Evolutionary conservation across 805 yeast genomes (phyloP).

Genomic region (Brettanomyces anomalus): DNA sequence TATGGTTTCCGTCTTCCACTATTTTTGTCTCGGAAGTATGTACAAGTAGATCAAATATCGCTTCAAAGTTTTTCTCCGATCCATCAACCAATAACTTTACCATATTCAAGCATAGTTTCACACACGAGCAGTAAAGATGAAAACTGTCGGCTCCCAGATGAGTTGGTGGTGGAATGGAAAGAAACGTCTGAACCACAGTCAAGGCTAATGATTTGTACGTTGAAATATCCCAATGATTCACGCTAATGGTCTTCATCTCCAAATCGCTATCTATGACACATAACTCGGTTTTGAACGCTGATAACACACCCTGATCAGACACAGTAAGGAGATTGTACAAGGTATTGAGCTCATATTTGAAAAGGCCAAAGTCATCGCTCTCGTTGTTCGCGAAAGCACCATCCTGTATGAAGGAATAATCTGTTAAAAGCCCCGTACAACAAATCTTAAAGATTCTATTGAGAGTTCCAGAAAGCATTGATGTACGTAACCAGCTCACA

Average conservation of each 20-base stretch:
- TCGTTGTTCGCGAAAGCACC: constrained; percentile 19
- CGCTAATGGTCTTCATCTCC: constrained; percentile 32
- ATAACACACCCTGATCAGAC: constrained; percentile 33
- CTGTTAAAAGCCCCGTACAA: constrained; percentile 43
- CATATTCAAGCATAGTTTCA: constrained; percentile 35
- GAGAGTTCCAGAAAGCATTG: constrained; percentile 42
- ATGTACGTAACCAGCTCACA: constrained; percentile 39
- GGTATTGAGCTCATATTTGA: constrained; percentile 51
- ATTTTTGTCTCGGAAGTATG: constrained; percentile 8
- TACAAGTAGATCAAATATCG: constrained; percentile 13
- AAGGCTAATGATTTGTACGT: constrained; percentile 53
- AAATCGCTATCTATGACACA: constrained; percentile 42
- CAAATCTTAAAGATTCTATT: constrained; percentile 54
- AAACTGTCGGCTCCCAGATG: constrained; percentile 12
- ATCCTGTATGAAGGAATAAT: constrained; percentile 21
- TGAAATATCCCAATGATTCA: constrained; percentile 41
- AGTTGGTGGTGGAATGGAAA: constrained; percentile 20
- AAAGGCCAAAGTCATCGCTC: constrained; percentile 53
- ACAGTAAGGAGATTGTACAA: constrained; percentile 43
- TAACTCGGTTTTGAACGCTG: constrained; percentile 47
- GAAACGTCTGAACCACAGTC: constrained; percentile 36
- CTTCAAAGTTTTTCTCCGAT: constrained; percentile 42
- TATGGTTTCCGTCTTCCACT: constrained; percentile 6
- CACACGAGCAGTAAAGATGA: constrained; percentile 28
- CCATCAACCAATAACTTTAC: constrained; percentile 45